A percentile compares a stretch with the other conserved stretches of the same genome.
These are phyloP conservation scores for Chaetomium fimeti DNA, from an alignment of 495 filamentous ascomycete species.

Conservation along the genomic window DNA sequence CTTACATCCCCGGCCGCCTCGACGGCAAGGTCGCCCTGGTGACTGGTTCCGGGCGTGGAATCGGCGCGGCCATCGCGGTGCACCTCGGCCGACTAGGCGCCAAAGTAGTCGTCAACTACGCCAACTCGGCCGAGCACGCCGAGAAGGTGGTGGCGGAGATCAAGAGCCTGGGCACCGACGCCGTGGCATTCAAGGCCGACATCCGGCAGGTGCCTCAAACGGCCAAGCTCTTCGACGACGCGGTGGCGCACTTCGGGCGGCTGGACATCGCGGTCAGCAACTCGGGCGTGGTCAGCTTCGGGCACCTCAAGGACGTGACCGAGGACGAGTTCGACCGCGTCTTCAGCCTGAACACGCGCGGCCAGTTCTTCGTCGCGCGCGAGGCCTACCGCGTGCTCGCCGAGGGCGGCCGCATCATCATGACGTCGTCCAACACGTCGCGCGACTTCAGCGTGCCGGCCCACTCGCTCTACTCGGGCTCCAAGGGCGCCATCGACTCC, in stretches of 20 bases:
- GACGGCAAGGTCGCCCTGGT: constrained; percentile 1
- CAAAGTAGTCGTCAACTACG: constrained; percentile 1
- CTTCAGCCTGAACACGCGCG: background rate
- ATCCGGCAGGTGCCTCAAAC: background rate
- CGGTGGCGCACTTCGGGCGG: background rate
- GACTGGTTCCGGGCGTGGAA: background rate
- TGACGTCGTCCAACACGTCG: background rate
- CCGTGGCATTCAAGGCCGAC: background rate
- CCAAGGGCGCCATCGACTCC: constrained; percentile 5
- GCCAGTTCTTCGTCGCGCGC: constrained; percentile 7
- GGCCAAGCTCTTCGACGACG: background rate
- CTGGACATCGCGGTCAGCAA: background rate
- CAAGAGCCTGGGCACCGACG: background rate
- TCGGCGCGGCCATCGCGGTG: background rate
- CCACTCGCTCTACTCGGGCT: constrained; percentile 1
- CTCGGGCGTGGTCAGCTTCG: constrained; percentile 1
- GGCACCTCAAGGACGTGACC: background rate
- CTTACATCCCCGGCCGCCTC: background rate
- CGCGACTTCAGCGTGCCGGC: background rate
- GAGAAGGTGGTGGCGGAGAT: background rate
- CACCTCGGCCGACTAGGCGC: background rate
- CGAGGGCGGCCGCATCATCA: background rate
- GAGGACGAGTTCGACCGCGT: constrained; percentile 7
- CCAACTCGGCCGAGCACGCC: background rate
- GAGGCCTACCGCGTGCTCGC: background rate